Conservation (phyloP, 2,329 filamentous ascomycete genomes). For the Colletotrichum sp. region DNA sequence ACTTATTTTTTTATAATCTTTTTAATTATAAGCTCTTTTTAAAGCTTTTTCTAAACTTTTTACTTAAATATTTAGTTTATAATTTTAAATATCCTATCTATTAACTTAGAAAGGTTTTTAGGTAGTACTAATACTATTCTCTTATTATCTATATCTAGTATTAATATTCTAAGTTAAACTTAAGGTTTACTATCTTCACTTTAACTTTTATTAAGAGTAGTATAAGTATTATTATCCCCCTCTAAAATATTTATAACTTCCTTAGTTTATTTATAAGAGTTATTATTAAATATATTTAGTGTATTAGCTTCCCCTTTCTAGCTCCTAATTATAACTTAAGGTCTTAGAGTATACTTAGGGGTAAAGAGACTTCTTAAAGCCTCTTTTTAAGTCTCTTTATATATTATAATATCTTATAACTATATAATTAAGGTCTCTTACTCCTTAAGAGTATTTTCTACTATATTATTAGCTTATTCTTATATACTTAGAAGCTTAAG, state of each 20-base stretch:
- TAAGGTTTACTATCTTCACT: not conserved
- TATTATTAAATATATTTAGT: not conserved
- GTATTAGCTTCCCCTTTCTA: not conserved
- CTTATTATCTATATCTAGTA: not conserved
- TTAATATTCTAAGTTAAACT: not conserved
- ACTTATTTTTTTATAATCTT: too few relatives aligned
- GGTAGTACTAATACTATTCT: too few relatives aligned
- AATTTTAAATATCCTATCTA: rapidly evolving
- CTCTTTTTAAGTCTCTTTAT: too few relatives aligned
- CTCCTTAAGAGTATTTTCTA: too few relatives aligned
- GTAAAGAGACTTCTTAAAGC: not conserved
- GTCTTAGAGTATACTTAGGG: rapidly evolving
- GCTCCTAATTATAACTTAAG: not conserved
- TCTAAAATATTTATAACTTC: not conserved
- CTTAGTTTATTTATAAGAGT: not conserved
- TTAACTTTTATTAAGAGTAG: not conserved
- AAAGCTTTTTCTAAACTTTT: too few relatives aligned
- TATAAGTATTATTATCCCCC: not conserved
- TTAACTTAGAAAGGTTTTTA: too few relatives aligned
- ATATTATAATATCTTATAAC: too few relatives aligned
- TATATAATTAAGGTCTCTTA: too few relatives aligned
- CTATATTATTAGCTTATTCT: rapidly evolving
- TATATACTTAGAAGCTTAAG: not conserved
- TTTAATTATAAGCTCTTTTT: too few relatives aligned
- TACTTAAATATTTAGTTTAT: too few relatives aligned